Conservation (phyloP, 768 basidiomycete species). For the Tricholoma sp. region DNA sequence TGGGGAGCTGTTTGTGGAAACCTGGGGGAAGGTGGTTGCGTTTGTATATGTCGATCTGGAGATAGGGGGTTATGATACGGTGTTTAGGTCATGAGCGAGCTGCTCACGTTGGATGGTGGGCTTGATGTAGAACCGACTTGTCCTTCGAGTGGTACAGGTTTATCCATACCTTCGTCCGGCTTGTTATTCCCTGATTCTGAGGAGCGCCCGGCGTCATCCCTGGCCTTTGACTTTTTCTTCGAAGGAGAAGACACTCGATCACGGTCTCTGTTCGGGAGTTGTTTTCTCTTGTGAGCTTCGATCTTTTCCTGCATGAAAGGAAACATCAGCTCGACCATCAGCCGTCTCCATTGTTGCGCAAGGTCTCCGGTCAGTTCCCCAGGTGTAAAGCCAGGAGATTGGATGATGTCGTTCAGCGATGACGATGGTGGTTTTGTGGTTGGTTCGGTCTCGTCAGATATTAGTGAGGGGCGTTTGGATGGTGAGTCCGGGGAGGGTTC, state of each 20-base stretch:
- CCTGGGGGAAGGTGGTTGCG: constrained; percentile 24
- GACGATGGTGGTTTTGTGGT: constrained; percentile 14
- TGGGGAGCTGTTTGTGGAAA: constrained; percentile 34
- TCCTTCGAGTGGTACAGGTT: not conserved
- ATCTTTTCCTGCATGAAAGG: constrained; percentile 30
- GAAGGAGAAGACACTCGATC: not conserved
- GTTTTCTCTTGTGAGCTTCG: constrained; percentile 8
- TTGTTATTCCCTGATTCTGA: not conserved
- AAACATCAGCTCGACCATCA: constrained; percentile 60
- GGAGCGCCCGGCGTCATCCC: not conserved
- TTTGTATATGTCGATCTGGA: constrained; percentile 25
- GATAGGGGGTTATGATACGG: not conserved
- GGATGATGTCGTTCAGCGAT: constrained; percentile 14
- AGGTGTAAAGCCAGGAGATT: constrained; percentile 21
- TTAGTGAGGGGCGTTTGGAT: constrained; percentile 27
- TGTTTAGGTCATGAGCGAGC: not conserved
- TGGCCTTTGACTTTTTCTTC: not conserved
- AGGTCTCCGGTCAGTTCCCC: constrained; percentile 34
- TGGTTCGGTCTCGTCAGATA: not conserved
- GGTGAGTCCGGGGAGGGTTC: constrained; percentile 30
- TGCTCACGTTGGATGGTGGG: not conserved
- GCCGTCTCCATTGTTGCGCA: constrained; percentile 52
- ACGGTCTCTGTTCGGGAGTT: constrained; percentile 5
- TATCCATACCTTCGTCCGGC: not conserved
- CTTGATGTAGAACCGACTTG: not conserved